Percentiles rank a stretch among this genome's conserved stretches.
phyloP scores from a whole-genome alignment of 805 yeast genomes.

The Debaryomyces maramus region DNA sequence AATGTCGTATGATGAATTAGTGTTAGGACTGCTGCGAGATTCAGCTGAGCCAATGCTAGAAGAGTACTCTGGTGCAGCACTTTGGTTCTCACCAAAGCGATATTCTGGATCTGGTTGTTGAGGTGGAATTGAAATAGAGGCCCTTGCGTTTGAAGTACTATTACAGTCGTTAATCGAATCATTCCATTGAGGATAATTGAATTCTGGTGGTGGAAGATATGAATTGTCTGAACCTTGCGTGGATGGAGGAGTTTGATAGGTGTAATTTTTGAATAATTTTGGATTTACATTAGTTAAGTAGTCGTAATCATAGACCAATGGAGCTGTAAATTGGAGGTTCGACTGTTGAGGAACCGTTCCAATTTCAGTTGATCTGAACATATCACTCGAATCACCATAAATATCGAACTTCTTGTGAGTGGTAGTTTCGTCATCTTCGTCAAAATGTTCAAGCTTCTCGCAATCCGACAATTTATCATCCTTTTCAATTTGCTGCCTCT shows the following conservation, averaged over 20 bases:
- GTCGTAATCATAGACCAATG: conserved; percentile 44
- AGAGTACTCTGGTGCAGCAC: not conserved
- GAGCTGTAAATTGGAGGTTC: conserved; percentile 25
- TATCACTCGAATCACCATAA: conserved; percentile 1
- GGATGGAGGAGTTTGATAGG: conserved; percentile 30
- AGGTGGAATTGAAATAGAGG: conserved; percentile 4
- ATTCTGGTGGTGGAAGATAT: conserved; percentile 17
- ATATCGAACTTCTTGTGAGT: conserved; percentile 1
- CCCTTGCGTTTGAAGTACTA: not conserved
- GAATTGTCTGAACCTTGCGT: conserved; percentile 3
- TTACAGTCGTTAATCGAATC: conserved; percentile 1
- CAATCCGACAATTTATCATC: not conserved
- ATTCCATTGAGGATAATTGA: conserved; percentile 24
- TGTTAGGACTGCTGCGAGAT: not conserved
- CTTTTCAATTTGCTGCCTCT: not conserved
- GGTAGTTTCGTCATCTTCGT: not conserved
- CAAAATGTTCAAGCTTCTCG: not conserved
- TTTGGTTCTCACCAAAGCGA: not conserved
- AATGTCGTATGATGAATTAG: conserved; percentile 2
- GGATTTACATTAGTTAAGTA: conserved; percentile 38
- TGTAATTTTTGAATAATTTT: conserved; percentile 35
- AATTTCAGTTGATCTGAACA: not conserved
- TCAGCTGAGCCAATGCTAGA: not conserved
- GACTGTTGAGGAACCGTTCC: not conserved
- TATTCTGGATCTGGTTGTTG: not conserved